Evolutionary conservation across 805 yeast species (phyloP), one percentile per base, ranked within the genome.

Genomic region (Pichia sporocuriosa): DNA sequence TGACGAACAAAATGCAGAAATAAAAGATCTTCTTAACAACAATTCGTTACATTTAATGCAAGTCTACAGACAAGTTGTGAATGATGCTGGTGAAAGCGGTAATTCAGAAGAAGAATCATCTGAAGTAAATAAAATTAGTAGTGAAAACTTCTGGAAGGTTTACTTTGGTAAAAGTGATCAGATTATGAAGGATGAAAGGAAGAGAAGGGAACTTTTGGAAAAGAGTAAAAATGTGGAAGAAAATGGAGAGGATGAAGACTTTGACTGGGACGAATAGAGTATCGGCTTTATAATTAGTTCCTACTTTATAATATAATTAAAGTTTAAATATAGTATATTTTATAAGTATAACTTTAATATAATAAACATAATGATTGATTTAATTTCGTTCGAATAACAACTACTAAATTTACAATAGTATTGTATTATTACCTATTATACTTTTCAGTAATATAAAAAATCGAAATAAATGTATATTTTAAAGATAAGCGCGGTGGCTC

Each of bases 91-190:
- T 30, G n/a, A 26, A 8, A 22, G 15, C 12, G 17, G 3, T 20
- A 25, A 8, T 12, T 3, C 16, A 16, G 20, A 12, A 6, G 19
- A 23, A 12, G 23, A 33, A 13, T 29, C 11, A 19, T 73, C 69
- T 7, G 32, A 50, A 22, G 16, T 8, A 23, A 11, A 26, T 3
- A 35, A 31, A 61, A 81, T 28, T 22, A 54, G 75, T 4, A 82
- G 79, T 52, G 65, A 71, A 21, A 66, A 67, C 35, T 89, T 89
- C 59, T 89, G 97, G 97, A 63, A 67, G 34, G 70, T 79, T 26
- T 88, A 85, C 61, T 82, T 77, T 61, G 67, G 63, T 40, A 66
- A 72, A 53, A 74, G 72, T 43, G 58, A 62, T 11, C 68, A 69
- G 50, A 74, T 86, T 17, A 68, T 73, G 32, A 70, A 71, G 35